These are phyloP conservation scores for Sapria himalayana DNA, from an alignment of 345 rosid genomes.

Conservation along the genomic window DNA sequence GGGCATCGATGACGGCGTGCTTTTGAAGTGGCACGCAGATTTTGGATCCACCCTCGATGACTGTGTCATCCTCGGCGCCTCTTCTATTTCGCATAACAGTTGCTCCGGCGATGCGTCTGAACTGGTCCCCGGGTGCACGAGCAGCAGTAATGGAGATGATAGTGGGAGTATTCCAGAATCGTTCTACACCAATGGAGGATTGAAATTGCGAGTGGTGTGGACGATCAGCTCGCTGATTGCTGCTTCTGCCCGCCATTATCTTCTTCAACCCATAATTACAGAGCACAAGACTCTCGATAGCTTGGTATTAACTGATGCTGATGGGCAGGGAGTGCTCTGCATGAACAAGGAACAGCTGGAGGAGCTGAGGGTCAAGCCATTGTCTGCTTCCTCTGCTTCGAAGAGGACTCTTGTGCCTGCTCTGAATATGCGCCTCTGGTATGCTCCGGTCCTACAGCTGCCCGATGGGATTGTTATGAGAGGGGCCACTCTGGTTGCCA, in stretches of 20 bases:
- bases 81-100: conserved; percentile 24
- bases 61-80: conserved; percentile 81
- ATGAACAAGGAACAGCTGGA: conserved; percentile 86
- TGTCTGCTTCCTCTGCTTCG: conserved; percentile 73
- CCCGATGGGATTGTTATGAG: conserved; percentile 61
- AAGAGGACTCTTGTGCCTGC: conserved; percentile 96
- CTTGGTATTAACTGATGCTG: conserved; percentile 65
- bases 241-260: conserved; percentile 81
- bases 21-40: conserved; percentile 87
- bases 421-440: conserved; percentile 86
- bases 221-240: conserved; percentile 85
- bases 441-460: conserved; percentile 67
- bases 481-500: conserved; percentile 91
- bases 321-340: conserved; percentile 80
- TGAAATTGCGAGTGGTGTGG: conserved; percentile 92
- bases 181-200: conserved; percentile 78
- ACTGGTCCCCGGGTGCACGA: conserved; percentile 11
- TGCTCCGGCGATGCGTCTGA: conserved; percentile 1
- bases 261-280: conserved; percentile 66
- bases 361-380: conserved; percentile 77
- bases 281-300: conserved; percentile 79
- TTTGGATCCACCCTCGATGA: conserved; percentile 82
- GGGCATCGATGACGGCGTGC: conserved; percentile 65
- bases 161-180: conserved; percentile 85
- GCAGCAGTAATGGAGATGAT: conserved; percentile 25